phyloP scores from a whole-genome alignment of 352 stramenopile genomes.

The Globisporangium heterothallicum region DNA sequence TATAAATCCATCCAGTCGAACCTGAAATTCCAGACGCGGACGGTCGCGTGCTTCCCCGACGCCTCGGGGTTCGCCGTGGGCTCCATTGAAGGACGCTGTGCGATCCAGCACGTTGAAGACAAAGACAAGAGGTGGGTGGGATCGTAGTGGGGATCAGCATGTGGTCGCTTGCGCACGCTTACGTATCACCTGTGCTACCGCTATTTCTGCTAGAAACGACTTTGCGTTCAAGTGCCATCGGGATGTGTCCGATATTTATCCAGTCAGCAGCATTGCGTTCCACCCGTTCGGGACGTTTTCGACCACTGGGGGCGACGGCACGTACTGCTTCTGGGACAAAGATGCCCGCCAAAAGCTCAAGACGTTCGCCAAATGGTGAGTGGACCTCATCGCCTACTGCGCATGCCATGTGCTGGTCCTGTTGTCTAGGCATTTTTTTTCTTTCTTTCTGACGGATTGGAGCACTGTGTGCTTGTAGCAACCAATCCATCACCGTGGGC shows the following conservation, averaged over 20 bases:
- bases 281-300: conserved; percentile 94
- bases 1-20: conserved; percentile 82
- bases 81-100: conserved; percentile 88
- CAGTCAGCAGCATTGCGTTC: conserved; percentile 89
- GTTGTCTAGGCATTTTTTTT: neutral
- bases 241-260: conserved; percentile 82
- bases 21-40: conserved; percentile 87
- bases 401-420: too few relatives aligned
- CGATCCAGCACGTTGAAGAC: conserved; percentile 88
- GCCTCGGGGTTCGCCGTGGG: conserved; percentile 84
- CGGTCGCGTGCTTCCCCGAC: conserved; percentile 87
- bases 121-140: conserved; percentile 56
- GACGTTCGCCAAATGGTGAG: conserved; percentile 74
- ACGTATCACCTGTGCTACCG: neutral
- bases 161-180: neutral
- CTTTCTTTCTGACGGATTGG: neutral
- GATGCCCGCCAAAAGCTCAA: conserved; percentile 97
- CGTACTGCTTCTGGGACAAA: conserved; percentile 98
- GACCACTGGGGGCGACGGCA: conserved; percentile 92
- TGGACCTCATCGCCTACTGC: neutral
- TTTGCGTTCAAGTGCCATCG: conserved; percentile 93
- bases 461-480: conserved; percentile 25
- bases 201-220: conserved; percentile 42
- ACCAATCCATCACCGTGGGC: conserved; percentile 88
- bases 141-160: neutral